Base-by-base conservation (phyloP, 2,329 filamentous ascomycete species). In the Plectosphaerella sp. region DNA sequence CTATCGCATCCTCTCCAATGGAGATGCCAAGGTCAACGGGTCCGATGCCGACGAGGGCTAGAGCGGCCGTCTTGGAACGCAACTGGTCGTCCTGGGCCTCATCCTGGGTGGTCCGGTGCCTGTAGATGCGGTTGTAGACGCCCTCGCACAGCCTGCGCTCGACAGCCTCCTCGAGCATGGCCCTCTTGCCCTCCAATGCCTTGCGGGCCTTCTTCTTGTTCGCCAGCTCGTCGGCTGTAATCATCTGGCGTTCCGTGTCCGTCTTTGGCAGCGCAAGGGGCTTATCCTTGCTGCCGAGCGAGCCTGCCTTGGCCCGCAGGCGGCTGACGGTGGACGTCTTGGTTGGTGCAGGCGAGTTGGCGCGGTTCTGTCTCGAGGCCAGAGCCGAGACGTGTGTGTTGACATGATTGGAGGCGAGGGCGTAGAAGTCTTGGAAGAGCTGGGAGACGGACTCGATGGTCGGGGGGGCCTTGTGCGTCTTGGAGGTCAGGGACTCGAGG, bases 351-450 rank as follows among this genome's bases (percentile, higher is more conserved):
- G 82, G 78, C 1, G 84, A 84, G 45, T 73, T 75, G 55, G 88
- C 84, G 36, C 90, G 86, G 53, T 82, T 88, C 59, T 94, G 83
- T 42, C 85, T 82, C 18, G 86, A 87, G 3, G 88, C 87, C 14
- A 97, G 76, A 2, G 87, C 83, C 36, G 87, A 88, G 58, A 97
- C 89, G 66, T 97, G 92, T 1, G 91, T 96, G 50, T 84, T 82
- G 54, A 97, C 92, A 61, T 94, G 89, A 2, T 84, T 79, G 11
- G 91, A 87, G 20, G 92, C 90, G 52, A 86, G 81, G 42, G 80
- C 75, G 66, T 99, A 99, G 68, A 97, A 99, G 52, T 96, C 91
- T 70, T 99, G 94, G 66, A 97, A 97, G 50, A 94, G 78, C n/a
- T 83, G 80, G 9, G 91, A 88, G 15, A 97, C 79, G 56, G 82